These are phyloP conservation scores for Penicillium fuscoglaucum DNA, from an alignment of 2,329 filamentous ascomycete species.

Conservation along the genomic window DNA sequence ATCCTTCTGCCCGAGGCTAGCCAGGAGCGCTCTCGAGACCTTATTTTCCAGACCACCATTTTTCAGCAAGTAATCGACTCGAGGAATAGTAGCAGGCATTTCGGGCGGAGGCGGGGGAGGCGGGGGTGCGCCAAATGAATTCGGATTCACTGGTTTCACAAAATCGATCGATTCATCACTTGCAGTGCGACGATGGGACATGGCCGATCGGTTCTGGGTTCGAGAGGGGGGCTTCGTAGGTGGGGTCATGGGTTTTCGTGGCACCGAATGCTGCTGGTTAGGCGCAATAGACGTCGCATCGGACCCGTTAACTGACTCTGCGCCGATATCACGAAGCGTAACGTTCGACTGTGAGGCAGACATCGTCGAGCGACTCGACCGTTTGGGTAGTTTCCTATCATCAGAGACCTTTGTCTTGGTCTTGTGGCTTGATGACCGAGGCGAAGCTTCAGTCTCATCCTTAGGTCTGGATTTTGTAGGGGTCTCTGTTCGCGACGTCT, in stretches of 20 bases:
- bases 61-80: slow-evolving; percentile 88
- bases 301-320: slow-evolving; percentile 43
- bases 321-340: slow-evolving; percentile 36
- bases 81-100: slow-evolving; percentile 66
- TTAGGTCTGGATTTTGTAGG: slow-evolving; percentile 41
- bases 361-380: slow-evolving; percentile 34
- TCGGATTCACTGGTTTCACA: slow-evolving; percentile 31
- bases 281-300: slow-evolving; percentile 50
- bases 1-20: slow-evolving; percentile 53
- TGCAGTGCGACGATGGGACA: slow-evolving; percentile 35
- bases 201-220: slow-evolving; percentile 35
- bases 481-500: slow-evolving; percentile 39
- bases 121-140: slow-evolving; percentile 50
- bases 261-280: slow-evolving; percentile 39
- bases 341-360: slow-evolving; percentile 40
- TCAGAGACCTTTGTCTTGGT: slow-evolving; percentile 35
- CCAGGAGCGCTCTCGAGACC: slow-evolving; percentile 71
- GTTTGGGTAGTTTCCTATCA: slow-evolving; percentile 36
- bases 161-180: slow-evolving; percentile 41
- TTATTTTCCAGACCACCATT: slow-evolving; percentile 76
- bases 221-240: slow-evolving; percentile 39
- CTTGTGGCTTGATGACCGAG: slow-evolving; percentile 39
- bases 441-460: slow-evolving; percentile 35
- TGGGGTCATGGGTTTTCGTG: slow-evolving; percentile 33
- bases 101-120: slow-evolving; percentile 76